Base-by-base conservation (phyloP, 2,329 filamentous ascomycete species). In the Talaromyces amestolkiae region DNA sequence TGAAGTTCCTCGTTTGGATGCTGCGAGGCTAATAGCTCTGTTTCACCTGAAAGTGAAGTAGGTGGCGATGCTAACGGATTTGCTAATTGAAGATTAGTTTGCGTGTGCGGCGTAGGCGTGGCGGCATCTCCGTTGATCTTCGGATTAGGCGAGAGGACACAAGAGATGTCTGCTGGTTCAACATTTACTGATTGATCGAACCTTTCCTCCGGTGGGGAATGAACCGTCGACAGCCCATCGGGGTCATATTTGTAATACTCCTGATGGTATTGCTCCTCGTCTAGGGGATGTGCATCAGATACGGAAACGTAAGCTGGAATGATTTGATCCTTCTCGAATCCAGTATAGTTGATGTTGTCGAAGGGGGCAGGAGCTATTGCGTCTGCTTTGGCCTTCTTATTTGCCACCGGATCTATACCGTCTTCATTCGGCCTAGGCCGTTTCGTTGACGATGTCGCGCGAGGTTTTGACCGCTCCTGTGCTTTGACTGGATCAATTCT, bases 401-500 rank as follows among this genome's bases (percentile, higher is more conserved):
- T 73, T 19, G 68, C 51, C 17, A 63, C 60, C 17, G 70, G 61
- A 24, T 64, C 63, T n/a, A 67, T 61, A 19, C 70, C 74, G 27
- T 81, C 80, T 37, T 80, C 83, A 63, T 77, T 79, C 5, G 76
- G 74, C 47, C 80, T 76, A 41, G 84, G 81, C 66, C 85, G 83
- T 73, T 87, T 87, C 45, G 81, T 77, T n/a, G 81, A 81, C n/a
- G 78, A 79, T 37, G 83, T 83, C 15, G 84, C 85, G 67, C 86
- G 82, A 47, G 86, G 86, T 47, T 87, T 84, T 2, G 86, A 85
- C 27, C 83, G 80, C 71, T 89, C 86, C 60, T 85, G 84, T 2
- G 86, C 85, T 72, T 89, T 89, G 70, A 87, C 75, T 1, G 86
- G 87, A 73, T 89, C 87, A 31, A 89, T 82, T 64, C 86, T 84